Percentiles rank a stretch among this genome's conserved stretches.
These are phyloP conservation scores for Phytophthora pinifolia DNA, from an alignment of 352 stramenopile genomes.

Conservation along the genomic window DNA sequence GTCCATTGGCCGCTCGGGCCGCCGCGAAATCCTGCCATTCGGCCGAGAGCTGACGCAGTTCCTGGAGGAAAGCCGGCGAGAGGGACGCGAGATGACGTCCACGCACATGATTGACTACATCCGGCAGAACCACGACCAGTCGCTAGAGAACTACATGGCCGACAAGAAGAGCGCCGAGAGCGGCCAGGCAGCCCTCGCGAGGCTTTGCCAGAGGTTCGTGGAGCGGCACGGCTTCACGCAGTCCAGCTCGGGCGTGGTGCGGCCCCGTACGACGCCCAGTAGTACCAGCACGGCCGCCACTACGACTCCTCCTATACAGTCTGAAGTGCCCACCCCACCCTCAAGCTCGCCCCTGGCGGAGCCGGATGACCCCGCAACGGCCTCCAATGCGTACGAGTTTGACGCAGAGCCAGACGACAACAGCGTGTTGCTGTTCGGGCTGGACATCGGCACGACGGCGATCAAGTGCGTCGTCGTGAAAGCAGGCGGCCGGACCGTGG, in stretches of 20 bases:
- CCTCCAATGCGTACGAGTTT: conserved; percentile 6
- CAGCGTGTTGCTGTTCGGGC: conserved; percentile 41
- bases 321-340: not conserved
- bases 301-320: not conserved
- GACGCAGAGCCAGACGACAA: conserved; percentile 18
- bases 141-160: conserved; percentile 37
- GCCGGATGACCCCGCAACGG: not conserved
- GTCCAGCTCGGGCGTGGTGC: not conserved
- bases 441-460: conserved; percentile 79
- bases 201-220: conserved; percentile 43
- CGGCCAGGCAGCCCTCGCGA: conserved; percentile 37
- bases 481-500: conserved; percentile 30
- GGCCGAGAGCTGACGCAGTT: conserved; percentile 32
- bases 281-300: not conserved
- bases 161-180: conserved; percentile 48
- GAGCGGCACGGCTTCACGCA: conserved; percentile 35
- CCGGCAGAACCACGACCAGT: conserved; percentile 31
- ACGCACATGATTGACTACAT: conserved; percentile 50
- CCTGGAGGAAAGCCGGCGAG: conserved; percentile 22
- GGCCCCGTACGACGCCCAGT: not conserved
- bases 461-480: conserved; percentile 74
- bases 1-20: conserved; percentile 42
- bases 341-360: not conserved
- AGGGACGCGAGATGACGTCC: conserved; percentile 38
- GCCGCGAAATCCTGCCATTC: conserved; percentile 41